Conservation (phyloP, 306 rosid genomes). For the Rubus idaeus region DNA sequence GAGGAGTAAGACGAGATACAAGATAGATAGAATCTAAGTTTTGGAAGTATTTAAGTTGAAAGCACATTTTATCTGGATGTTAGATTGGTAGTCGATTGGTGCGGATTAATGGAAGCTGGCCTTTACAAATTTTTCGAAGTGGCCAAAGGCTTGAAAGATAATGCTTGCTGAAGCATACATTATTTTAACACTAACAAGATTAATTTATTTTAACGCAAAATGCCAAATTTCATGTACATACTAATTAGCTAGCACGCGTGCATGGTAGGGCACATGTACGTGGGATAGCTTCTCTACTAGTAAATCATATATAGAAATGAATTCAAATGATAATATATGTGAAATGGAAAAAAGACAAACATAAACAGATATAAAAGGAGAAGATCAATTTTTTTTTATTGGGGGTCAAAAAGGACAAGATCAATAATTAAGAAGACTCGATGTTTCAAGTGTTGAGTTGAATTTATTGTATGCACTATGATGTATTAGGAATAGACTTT, state of each 20-base stretch:
- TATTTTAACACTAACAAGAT: background rate
- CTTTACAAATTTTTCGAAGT: background rate
- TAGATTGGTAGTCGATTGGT: background rate
- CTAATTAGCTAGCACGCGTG: background rate
- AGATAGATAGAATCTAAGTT: background rate
- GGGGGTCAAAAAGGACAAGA: too few species aligned
- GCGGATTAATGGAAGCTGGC: background rate
- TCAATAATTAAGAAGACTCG: too few species aligned
- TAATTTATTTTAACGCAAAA: background rate
- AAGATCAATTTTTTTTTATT: too few species aligned
- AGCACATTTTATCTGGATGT: background rate
- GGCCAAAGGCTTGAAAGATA: background rate
- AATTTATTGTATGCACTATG: too few species aligned
- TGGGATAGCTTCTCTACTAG: too few species aligned
- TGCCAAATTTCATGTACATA: background rate
- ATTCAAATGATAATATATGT: too few species aligned
- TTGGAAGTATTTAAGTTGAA: background rate
- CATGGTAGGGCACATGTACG: background rate
- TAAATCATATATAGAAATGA: too few species aligned
- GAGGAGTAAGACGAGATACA: background rate
- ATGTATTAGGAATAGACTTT: too few species aligned
- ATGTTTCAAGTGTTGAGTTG: too few species aligned
- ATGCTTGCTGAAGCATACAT: background rate
- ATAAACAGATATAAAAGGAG: too few species aligned
- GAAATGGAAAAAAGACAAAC: too few species aligned